phyloP scores from a whole-genome alignment of 192 early-diverging fungal species.

The Powellomyces hirtus region DNA sequence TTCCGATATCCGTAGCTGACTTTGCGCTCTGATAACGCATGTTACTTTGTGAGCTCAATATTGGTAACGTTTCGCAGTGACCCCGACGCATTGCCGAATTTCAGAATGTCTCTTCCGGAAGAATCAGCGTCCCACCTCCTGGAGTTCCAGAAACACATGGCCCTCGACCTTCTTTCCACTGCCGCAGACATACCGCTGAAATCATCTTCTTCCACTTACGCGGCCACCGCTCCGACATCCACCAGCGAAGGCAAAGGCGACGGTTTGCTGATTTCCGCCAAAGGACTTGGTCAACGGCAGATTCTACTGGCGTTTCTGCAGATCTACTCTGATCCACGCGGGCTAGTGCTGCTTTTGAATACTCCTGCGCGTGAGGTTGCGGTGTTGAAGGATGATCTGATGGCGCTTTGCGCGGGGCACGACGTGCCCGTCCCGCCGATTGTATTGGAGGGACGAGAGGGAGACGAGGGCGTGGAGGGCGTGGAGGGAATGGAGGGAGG shows the following conservation, averaged over 20 bases:
- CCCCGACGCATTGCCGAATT: too few species aligned
- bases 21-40: too few species aligned
- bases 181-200: background rate
- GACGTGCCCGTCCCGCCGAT: background rate
- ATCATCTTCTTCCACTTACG: background rate
- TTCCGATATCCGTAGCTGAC: too few species aligned
- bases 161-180: slow-evolving; percentile 28
- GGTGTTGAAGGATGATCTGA: slow-evolving; percentile 32
- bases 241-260: slow-evolving; percentile 50
- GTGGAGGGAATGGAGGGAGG: background rate
- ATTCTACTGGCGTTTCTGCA: slow-evolving; percentile 72
- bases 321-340: slow-evolving; percentile 61
- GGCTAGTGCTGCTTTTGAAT: slow-evolving; percentile 80
- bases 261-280: slow-evolving; percentile 73
- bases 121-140: slow-evolving; percentile 2
- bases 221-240: background rate
- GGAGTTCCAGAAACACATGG: slow-evolving; percentile 36
- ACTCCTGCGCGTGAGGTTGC: slow-evolving; percentile 44
- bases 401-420: slow-evolving; percentile 4
- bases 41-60: too few species aligned
- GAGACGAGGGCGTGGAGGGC: background rate
- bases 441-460: background rate
- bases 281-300: slow-evolving; percentile 72
- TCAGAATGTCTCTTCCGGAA: background rate
- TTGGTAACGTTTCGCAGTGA: too few species aligned